phyloP scores from a whole-genome alignment of 2,329 filamentous ascomycete genomes.

The Neonectria hederae region DNA sequence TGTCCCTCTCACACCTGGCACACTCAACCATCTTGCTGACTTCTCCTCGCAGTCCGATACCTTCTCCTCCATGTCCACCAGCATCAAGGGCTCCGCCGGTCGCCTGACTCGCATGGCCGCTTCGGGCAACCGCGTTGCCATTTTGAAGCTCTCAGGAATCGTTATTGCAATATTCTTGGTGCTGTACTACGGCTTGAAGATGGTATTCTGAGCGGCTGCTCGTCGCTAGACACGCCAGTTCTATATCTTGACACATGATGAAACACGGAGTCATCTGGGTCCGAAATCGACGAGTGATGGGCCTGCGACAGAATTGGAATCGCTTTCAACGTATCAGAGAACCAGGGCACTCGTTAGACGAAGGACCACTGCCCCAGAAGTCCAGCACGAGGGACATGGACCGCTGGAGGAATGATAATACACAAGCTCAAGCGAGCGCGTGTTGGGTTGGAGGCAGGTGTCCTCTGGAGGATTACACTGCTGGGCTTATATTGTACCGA shows the following conservation, averaged over 20 bases:
- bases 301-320: not conserved
- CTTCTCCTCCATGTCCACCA: conserved; percentile 86
- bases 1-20: not conserved
- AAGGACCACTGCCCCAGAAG: not conserved
- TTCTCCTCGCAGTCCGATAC: conserved; percentile 74
- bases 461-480: conserved; percentile 6
- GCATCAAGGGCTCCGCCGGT: conserved; percentile 83
- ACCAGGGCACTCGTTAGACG: conserved; percentile 9
- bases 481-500: conserved; percentile 5
- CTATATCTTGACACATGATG: conserved; percentile 8
- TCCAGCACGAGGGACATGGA: not conserved
- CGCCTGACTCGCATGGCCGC: conserved; percentile 90
- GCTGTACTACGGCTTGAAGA: conserved; percentile 76
- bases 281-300: not conserved
- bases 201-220: conserved; percentile 62
- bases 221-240: not conserved
- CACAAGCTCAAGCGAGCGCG: not conserved
- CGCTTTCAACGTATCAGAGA: not conserved
- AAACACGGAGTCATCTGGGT: conserved; percentile 1
- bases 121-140: conserved; percentile 88
- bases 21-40: conserved; percentile 18
- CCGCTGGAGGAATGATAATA: not conserved
- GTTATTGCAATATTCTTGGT: conserved; percentile 77
- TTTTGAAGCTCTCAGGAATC: conserved; percentile 89
- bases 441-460: conserved; percentile 2